These are phyloP conservation scores for Amauroascus niger DNA, from an alignment of 2,329 filamentous ascomycete genomes.

Conservation along the genomic window DNA sequence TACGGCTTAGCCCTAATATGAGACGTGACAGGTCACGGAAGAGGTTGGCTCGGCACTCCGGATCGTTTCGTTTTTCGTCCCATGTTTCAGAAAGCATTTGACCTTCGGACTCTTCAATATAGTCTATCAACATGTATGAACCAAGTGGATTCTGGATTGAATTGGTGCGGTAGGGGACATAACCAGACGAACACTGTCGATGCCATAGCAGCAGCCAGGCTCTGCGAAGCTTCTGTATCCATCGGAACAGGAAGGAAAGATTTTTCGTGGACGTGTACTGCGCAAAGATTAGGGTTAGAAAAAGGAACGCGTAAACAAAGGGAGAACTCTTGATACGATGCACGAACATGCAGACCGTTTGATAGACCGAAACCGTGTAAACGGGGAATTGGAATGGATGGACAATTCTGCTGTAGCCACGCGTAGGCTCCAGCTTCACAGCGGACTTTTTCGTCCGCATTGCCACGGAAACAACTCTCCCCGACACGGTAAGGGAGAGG, in stretches of 20 bases:
- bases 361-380: constrained; percentile 20
- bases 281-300: neutral
- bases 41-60: constrained; percentile 18
- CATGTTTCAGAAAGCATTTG: constrained; percentile 23
- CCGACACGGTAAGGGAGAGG: constrained; percentile 8
- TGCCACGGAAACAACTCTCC: constrained; percentile 4
- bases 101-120: constrained; percentile 16
- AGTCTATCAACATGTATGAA: constrained; percentile 20
- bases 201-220: too few species aligned
- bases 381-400: constrained; percentile 14
- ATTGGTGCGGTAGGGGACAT: neutral
- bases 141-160: neutral
- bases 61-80: constrained; percentile 13
- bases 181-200: too few species aligned
- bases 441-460: constrained; percentile 7
- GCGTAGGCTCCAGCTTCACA: constrained; percentile 15
- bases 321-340: neutral
- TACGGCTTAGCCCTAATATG: constrained; percentile 17
- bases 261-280: too few species aligned
- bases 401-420: constrained; percentile 14
- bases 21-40: constrained; percentile 19
- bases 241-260: too few species aligned
- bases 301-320: neutral
- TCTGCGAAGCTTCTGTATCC: too few species aligned
- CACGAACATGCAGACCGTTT: constrained; percentile 15